Percentiles rank a stretch among this genome's conserved stretches.
These are phyloP conservation scores for Quercus robur DNA, from an alignment of 306 rosid genomes.

Conservation along the genomic window DNA sequence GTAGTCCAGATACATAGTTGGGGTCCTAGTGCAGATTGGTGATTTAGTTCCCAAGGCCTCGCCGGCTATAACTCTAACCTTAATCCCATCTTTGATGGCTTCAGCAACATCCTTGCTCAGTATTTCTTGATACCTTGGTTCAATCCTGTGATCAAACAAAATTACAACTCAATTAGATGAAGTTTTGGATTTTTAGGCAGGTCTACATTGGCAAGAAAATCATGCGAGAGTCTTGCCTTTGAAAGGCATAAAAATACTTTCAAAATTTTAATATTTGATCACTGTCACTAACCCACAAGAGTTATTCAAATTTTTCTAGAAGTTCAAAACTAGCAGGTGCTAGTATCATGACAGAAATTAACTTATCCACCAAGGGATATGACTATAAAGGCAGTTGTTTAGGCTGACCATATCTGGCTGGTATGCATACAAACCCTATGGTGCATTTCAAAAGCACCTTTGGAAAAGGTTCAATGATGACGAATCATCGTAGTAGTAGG, in stretches of 20 bases:
- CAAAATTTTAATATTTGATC: too few relatives aligned
- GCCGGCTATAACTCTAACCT: constrained; percentile 89
- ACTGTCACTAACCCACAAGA: too few relatives aligned
- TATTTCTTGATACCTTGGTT: constrained; percentile 90
- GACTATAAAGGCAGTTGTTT: constrained; percentile 12
- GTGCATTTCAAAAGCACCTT: constrained; percentile 41
- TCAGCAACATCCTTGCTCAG: constrained; percentile 72
- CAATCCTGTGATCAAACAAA: constrained; percentile 48
- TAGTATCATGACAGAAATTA: constrained; percentile 4
- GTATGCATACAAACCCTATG: constrained; percentile 15
- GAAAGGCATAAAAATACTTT: neutral
- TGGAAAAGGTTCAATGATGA: constrained; percentile 37
- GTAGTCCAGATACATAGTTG: constrained; percentile 92
- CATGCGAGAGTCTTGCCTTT: neutral
- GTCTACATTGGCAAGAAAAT: too few relatives aligned
- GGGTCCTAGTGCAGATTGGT: constrained; percentile 81
- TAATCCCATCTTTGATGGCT: constrained; percentile 62
- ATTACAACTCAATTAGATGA: neutral
- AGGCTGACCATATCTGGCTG: constrained; percentile 19
- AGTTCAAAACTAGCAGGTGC: neutral
- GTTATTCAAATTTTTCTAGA: neutral
- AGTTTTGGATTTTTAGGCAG: neutral
- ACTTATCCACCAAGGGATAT: neutral
- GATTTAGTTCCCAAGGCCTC: constrained; percentile 87
- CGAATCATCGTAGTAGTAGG: constrained; percentile 22